phyloP scores from a whole-genome alignment of 345 rosid species.

The Bruguiera parviflora region DNA sequence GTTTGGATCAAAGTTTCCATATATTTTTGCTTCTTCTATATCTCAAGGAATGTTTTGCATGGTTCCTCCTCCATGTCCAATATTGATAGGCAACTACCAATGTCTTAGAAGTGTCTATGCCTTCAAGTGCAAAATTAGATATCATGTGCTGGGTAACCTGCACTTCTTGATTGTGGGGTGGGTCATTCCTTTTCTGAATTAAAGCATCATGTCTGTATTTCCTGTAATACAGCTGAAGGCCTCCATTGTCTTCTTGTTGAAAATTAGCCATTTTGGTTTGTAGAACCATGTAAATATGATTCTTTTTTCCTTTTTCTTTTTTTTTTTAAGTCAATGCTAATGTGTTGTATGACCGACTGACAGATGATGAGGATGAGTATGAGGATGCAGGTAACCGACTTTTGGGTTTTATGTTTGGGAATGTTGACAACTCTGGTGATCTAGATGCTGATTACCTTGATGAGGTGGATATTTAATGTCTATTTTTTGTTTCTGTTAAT shows the following conservation, averaged over 20 bases:
- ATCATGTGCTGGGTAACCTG: no score
- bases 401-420: slow-evolving; percentile 93
- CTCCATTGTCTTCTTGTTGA: background rate
- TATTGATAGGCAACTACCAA: no score
- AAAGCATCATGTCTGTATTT: background rate
- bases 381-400: slow-evolving; percentile 79
- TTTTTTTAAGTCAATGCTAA: slow-evolving; percentile 7
- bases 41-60: no score
- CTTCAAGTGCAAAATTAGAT: no score
- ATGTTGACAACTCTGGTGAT: slow-evolving; percentile 92
- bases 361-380: slow-evolving; percentile 77
- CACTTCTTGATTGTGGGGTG: no score
- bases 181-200: background rate
- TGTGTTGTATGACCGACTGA: slow-evolving; percentile 4
- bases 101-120: no score
- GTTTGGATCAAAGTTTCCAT: no score
- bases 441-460: slow-evolving; percentile 98
- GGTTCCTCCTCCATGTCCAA: no score
- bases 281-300: background rate
- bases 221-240: background rate
- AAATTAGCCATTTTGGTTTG: background rate
- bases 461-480: slow-evolving; percentile 47
- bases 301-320: background rate
- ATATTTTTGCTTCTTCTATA: no score
- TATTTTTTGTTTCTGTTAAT: background rate